Percentiles rank a stretch among this genome's conserved stretches.
Conservation (phyloP, 176 grass and related monocot species). For the Microstegium vimineum region DNA sequence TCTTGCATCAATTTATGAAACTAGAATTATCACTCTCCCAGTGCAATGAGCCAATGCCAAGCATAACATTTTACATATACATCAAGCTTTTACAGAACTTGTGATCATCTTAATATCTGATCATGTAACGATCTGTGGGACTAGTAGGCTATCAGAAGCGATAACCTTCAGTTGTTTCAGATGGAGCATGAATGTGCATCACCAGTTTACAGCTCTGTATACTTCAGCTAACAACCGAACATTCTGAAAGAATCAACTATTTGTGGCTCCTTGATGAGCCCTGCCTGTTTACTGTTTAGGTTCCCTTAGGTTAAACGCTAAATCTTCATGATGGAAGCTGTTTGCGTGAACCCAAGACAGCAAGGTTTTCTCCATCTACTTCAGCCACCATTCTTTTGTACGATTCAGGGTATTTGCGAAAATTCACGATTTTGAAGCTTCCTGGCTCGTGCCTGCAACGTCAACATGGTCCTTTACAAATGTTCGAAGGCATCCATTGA, state of each 20-base stretch:
- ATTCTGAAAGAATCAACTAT: neutral
- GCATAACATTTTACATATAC: neutral
- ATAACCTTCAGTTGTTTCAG: neutral
- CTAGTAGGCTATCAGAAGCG: neutral
- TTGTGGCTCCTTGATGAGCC: neutral
- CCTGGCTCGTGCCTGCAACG: neutral
- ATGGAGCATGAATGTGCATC: neutral
- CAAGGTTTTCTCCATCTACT: neutral
- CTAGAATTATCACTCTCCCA: neutral
- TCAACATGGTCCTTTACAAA: slow-evolving; percentile 58
- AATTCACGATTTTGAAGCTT: slow-evolving; percentile 31
- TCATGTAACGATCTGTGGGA: neutral
- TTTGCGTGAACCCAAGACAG: neutral
- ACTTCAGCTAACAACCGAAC: neutral
- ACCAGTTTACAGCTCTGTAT: neutral
- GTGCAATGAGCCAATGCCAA: neutral
- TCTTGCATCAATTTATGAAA: neutral
- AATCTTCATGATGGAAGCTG: slow-evolving; percentile 3
- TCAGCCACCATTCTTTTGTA: neutral
- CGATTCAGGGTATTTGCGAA: neutral
- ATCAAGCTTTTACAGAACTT: neutral
- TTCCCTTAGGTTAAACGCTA: neutral
- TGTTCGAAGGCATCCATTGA: slow-evolving; percentile 93
- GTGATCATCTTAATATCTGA: neutral
- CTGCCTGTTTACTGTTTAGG: neutral